Evolutionary conservation across 139 green algal species (phyloP), one percentile per base, ranked within the genome.

Genomic region (Asterochloris sp.): DNA sequence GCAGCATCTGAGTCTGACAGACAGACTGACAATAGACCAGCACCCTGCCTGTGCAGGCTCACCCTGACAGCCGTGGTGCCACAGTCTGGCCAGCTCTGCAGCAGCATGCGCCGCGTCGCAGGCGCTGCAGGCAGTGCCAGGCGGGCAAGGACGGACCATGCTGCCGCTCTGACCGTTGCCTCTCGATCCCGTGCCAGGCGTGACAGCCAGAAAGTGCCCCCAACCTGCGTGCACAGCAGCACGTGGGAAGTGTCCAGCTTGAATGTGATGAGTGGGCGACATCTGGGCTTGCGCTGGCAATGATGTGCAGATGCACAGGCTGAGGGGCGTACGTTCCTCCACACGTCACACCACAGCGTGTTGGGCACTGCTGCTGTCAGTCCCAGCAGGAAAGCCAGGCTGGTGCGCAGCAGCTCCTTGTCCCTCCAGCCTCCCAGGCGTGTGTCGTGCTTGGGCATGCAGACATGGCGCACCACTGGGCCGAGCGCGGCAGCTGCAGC

Each of bases 51-150:
- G 6, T 2, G 38, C 38, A 54, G 38, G 38, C 38, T 54, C 26
- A 82, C 78, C 78, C 73, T 82, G 78, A 82, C 61, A 16, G 69
- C 26, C 76, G 78, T 60, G 74, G 69, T 27, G 64, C 76, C 60
- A 71, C 82, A 78, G 68, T 92, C 87, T 19, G 89, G 89, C 89
- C 89, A 92, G 77, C 83, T 82, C 47, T 83, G 78, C 0, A 86
- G 76, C 54, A 88, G 81, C 87, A 90, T 89, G 23, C 73, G 71
- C 26, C 86, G 85, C 9, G 87, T 87, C 15, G 38, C 60, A 12
- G 77, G 24, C 1, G 88, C 88, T 8, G 60, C 74, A 13, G 88
- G 88, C 26, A 62, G 38, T 23, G 86, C 54, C 62, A 91, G 82
- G n/a, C 62, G 62, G 24, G 80, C 74, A 60, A 90, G 76, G 19